phyloP scores from a whole-genome alignment of 2,329 filamentous ascomycete species.

The Phialophora expanda region DNA sequence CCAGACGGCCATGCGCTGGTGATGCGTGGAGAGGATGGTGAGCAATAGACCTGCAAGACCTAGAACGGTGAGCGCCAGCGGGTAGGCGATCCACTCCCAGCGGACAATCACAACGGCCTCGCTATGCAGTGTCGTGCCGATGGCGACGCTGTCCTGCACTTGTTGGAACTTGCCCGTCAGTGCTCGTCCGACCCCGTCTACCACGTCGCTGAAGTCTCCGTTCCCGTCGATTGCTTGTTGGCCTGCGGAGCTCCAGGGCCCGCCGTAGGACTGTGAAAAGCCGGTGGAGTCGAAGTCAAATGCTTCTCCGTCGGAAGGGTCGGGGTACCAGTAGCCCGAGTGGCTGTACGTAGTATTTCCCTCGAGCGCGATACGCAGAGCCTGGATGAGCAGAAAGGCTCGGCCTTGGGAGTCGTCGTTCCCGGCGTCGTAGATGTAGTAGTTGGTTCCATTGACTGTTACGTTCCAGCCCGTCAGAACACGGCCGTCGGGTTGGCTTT shows the following conservation, averaged over 20 bases:
- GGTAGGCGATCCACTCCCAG: slow-evolving; percentile 26
- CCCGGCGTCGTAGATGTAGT: slow-evolving; percentile 41
- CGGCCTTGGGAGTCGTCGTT: slow-evolving; percentile 18
- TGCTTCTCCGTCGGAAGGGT: slow-evolving; percentile 11
- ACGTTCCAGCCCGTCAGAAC: slow-evolving; percentile 22
- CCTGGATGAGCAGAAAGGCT: slow-evolving; percentile 23
- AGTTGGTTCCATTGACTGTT: slow-evolving; percentile 43
- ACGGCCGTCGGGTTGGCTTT: slow-evolving; percentile 15
- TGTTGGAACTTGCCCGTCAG: slow-evolving; percentile 29
- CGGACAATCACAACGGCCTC: slow-evolving; percentile 20
- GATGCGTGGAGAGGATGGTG: slow-evolving; percentile 23
- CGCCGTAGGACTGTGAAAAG: slow-evolving; percentile 11
- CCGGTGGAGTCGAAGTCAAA: slow-evolving; percentile 20
- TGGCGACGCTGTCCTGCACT: slow-evolving; percentile 17
- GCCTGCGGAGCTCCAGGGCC: slow-evolving; percentile 27
- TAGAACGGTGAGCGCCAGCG: slow-evolving; percentile 20
- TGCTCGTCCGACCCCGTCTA: slow-evolving; percentile 18
- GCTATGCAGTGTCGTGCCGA: slow-evolving; percentile 16
- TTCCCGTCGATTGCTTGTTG: slow-evolving; percentile 28
- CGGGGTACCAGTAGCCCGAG: slow-evolving; percentile 25
- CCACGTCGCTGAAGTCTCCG: slow-evolving; percentile 25
- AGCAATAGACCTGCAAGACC: slow-evolving; percentile 14
- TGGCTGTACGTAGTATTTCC: slow-evolving; percentile 28
- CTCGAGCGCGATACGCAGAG: slow-evolving; percentile 26
- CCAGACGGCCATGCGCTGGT: slow-evolving; percentile 25